A percentile compares a stretch with the other conserved stretches of the same genome.
These are phyloP conservation scores for Cryoendolithus antarcticus DNA, from an alignment of 2,329 filamentous ascomycete genomes.

Conservation along the genomic window DNA sequence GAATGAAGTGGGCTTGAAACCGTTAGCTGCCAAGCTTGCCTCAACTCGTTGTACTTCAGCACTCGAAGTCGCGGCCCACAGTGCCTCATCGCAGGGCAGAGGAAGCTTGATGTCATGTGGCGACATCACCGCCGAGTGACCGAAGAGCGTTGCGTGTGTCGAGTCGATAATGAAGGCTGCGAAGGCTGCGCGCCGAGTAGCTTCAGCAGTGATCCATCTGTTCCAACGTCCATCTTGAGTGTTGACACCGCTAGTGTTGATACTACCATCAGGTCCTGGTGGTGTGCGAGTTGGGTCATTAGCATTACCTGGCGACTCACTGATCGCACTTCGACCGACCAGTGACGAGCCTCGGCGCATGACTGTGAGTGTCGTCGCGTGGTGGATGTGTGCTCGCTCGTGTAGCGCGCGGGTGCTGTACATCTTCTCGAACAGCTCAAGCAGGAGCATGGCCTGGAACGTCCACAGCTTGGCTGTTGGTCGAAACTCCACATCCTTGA, in stretches of 20 bases:
- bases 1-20: slow-evolving; percentile 75
- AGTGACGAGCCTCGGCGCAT: slow-evolving; percentile 90
- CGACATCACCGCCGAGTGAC: slow-evolving; percentile 92
- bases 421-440: slow-evolving; percentile 97
- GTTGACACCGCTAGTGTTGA: slow-evolving; percentile 36
- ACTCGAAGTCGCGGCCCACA: slow-evolving; percentile 85
- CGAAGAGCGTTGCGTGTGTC: slow-evolving; percentile 95
- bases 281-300: slow-evolving; percentile 40
- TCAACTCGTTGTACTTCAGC: slow-evolving; percentile 78
- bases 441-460: slow-evolving; percentile 76
- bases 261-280: slow-evolving; percentile 36
- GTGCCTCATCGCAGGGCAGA: slow-evolving; percentile 78
- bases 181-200: slow-evolving; percentile 79
- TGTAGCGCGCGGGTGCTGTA: slow-evolving; percentile 85
- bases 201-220: slow-evolving; percentile 89
- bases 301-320: slow-evolving; percentile 62
- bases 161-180: slow-evolving; percentile 92
- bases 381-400: slow-evolving; percentile 90
- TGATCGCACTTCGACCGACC: slow-evolving; percentile 68
- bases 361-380: slow-evolving; percentile 85
- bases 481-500: slow-evolving; percentile 78
- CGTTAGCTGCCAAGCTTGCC: slow-evolving; percentile 64
- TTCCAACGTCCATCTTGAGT: slow-evolving; percentile 88
- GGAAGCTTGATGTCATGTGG: slow-evolving; percentile 88
- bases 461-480: slow-evolving; percentile 93